phyloP scores from a whole-genome alignment of 768 basidiomycete genomes.

The Boletus tylopilopsis region DNA sequence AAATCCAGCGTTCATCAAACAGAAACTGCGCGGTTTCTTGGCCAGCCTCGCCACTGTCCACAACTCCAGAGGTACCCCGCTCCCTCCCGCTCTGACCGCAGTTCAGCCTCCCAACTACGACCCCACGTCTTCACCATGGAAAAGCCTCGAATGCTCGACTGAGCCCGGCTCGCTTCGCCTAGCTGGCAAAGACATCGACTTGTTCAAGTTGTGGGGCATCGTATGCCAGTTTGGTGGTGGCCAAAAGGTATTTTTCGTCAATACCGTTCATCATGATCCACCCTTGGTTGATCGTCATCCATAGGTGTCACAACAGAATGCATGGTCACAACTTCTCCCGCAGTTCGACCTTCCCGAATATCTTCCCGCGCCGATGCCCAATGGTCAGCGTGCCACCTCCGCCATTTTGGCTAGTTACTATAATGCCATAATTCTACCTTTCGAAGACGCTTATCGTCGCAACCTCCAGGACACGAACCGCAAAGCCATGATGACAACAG shows the following conservation, averaged over 20 bases:
- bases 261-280: conserved; percentile 10
- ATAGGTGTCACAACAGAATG: conserved; percentile 49
- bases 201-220: conserved; percentile 69
- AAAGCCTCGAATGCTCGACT: conserved; percentile 54
- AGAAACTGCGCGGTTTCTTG: conserved; percentile 60
- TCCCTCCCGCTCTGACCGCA: conserved; percentile 74
- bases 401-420: conserved; percentile 56
- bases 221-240: conserved; percentile 61
- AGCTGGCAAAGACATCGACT: conserved; percentile 69
- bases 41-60: conserved; percentile 57
- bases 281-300: conserved; percentile 9
- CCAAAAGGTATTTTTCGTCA: conserved; percentile 47
- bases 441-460: conserved; percentile 67
- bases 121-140: conserved; percentile 59
- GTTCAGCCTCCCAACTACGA: conserved; percentile 58
- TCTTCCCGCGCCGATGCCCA: conserved; percentile 43
- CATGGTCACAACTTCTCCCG: conserved; percentile 51
- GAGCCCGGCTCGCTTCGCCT: conserved; percentile 65
- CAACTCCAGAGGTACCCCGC: conserved; percentile 52
- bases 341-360: conserved; percentile 63
- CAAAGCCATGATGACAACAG: conserved; percentile 44
- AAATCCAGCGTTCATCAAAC: conserved; percentile 39
- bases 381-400: conserved; percentile 48
- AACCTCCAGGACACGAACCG: conserved; percentile 59
- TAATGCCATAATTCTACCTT: conserved; percentile 57